phyloP scores from a whole-genome alignment of 352 stramenopile genomes.

The Pythium phragmitis region DNA sequence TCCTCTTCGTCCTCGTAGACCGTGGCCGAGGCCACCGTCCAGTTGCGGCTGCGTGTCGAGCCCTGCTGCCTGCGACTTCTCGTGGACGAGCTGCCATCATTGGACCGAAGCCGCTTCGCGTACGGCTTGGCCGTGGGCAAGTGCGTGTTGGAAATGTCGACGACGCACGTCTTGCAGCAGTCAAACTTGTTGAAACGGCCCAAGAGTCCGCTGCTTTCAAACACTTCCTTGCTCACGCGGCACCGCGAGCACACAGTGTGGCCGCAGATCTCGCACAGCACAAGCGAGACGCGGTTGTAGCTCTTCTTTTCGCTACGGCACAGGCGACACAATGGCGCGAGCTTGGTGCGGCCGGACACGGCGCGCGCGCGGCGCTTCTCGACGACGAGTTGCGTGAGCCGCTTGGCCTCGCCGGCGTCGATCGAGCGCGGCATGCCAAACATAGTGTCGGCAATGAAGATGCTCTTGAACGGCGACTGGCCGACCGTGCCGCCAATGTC shows the following conservation, averaged over 20 bases:
- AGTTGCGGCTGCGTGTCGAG: slow-evolving; percentile 10
- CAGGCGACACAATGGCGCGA: slow-evolving; percentile 17
- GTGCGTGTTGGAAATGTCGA: slow-evolving; percentile 22
- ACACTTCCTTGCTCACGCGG: slow-evolving; percentile 24
- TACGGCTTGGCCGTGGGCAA: slow-evolving; percentile 21
- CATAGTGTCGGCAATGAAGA: slow-evolving; percentile 40
- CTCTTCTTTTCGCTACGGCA: slow-evolving; percentile 26
- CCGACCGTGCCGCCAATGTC: slow-evolving; percentile 25
- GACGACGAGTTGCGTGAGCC: slow-evolving; percentile 37
- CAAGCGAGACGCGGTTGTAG: slow-evolving; percentile 20
- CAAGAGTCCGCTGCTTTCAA: slow-evolving; percentile 24
- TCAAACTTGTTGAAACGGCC: slow-evolving; percentile 24
- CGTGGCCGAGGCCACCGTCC: slow-evolving; percentile 9
- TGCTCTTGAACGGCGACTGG: slow-evolving; percentile 21
- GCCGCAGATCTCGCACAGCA: slow-evolving; percentile 26
- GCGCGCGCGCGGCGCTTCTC: slow-evolving; percentile 11
- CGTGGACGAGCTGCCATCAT: no score
- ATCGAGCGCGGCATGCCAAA: slow-evolving; percentile 46
- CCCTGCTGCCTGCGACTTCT: no score
- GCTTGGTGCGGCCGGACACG: slow-evolving; percentile 5
- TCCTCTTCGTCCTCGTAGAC: slow-evolving; percentile 21
- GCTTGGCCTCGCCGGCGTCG: slow-evolving; percentile 44
- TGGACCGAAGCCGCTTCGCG: not conserved
- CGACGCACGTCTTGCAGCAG: slow-evolving; percentile 29
- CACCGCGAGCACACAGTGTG: slow-evolving; percentile 25